Base-by-base conservation (phyloP, 257 asterid species). In the Linaria vulgaris region DNA sequence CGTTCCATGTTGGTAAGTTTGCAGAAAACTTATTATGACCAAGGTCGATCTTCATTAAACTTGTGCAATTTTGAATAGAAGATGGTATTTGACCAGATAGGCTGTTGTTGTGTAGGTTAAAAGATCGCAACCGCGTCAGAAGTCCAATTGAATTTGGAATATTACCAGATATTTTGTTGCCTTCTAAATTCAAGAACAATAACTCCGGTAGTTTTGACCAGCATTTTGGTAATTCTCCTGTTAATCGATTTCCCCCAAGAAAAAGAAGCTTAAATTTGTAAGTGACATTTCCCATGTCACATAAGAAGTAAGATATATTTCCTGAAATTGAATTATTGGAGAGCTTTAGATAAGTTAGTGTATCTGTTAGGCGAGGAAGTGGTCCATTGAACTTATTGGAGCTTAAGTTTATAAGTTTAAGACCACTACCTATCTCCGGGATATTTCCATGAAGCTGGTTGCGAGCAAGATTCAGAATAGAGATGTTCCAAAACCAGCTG, bases 351-450 rank as follows among this genome's bases (percentile, higher is more conserved):
- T 46, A 61, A 0, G 12, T 7, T 38, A 52, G 38, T 5, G 11
- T 1, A 9, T 17, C 17, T 17, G 62, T 67, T 5, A 68, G 24
- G 11, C 47, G 46, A 1, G 82, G 80, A 39, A 77, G 47, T 15
- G 61, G 53, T n/a, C 85, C 78, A 9, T n/a, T 71, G 27, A 80
- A 74, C 10, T 54, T 30, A 57, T 77, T 80, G 15, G 73, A 63
- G 11, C 71, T 66, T 74, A 77, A 12, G 57, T 43, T 19, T 0
- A 72, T 44, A 10, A 1, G 1, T 22, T 6, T 23, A 20, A 6
- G 14, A 52, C 21, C 39, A 38, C n/a, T 16, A 1, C 24, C 49
- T 8, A 52, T 1, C 11, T 27, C 37, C 23, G 67, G 53, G 50
- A 72, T 59, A 12, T 58, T n/a, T 0, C 69, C 65, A 9, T 12